These are phyloP conservation scores for Ramaria sp. DNA, from an alignment of 768 basidiomycete species.

Conservation along the genomic window DNA sequence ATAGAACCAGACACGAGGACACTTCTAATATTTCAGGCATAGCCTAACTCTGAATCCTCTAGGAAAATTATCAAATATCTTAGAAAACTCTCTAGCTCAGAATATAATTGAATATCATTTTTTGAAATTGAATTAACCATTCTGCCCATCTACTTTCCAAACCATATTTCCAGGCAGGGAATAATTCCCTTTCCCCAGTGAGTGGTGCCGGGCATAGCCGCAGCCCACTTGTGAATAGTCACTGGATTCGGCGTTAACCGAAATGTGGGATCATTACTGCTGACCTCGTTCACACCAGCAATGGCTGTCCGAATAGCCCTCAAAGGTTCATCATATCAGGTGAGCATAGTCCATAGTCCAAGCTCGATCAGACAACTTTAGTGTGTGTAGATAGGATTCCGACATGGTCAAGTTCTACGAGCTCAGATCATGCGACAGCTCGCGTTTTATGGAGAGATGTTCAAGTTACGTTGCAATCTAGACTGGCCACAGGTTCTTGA, in stretches of 20 bases:
- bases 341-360: not conserved
- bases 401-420: constrained; percentile 21
- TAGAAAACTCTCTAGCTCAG: too few species aligned
- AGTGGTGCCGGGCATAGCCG: not conserved
- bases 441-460: constrained; percentile 22
- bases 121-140: too few species aligned
- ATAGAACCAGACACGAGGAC: too few species aligned
- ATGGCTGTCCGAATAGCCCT: constrained; percentile 5
- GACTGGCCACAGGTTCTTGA: constrained; percentile 22
- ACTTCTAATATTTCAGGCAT: too few species aligned
- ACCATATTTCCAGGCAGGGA: too few species aligned
- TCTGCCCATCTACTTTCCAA: too few species aligned
- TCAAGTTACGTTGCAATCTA: constrained; percentile 21
- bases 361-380: not conserved
- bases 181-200: too few species aligned
- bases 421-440: constrained; percentile 22
- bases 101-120: too few species aligned
- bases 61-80: too few species aligned
- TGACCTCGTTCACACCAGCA: not conserved
- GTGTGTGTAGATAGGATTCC: constrained; percentile 18
- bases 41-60: too few species aligned
- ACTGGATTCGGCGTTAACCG: not conserved
- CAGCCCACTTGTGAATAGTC: not conserved
- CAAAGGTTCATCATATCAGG: constrained; percentile 12
- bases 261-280: not conserved